phyloP scores from a whole-genome alignment of 2,329 filamentous ascomycete species.

The Sphaerulina populicola region DNA sequence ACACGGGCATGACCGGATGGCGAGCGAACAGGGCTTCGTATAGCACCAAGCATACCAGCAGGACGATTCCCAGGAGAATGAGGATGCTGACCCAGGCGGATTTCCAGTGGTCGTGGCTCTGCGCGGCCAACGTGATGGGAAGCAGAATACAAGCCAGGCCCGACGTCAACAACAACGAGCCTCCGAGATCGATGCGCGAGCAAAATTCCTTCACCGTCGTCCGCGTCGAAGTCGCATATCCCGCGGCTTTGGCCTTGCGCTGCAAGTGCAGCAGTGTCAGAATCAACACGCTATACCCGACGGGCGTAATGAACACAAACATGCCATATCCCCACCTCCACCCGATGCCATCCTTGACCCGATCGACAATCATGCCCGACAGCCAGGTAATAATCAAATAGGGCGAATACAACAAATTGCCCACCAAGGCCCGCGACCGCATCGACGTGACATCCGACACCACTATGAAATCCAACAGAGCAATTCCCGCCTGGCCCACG shows the following conservation, averaged over 20 bases:
- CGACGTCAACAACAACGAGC: constrained; percentile 41
- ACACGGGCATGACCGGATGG: constrained; percentile 41
- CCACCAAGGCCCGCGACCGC: constrained; percentile 36
- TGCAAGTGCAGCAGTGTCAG: constrained; percentile 35
- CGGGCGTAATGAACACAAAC: constrained; percentile 39
- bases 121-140: constrained; percentile 42
- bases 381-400: constrained; percentile 38
- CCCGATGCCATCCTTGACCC: constrained; percentile 35
- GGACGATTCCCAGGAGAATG: constrained; percentile 38
- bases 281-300: constrained; percentile 33
- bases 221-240: constrained; percentile 25
- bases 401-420: constrained; percentile 35
- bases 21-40: constrained; percentile 43
- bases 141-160: constrained; percentile 45
- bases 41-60: constrained; percentile 39
- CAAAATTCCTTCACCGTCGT: constrained; percentile 32
- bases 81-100: constrained; percentile 42
- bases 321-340: constrained; percentile 43
- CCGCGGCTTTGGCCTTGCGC: constrained; percentile 28
- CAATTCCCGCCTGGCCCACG: constrained; percentile 35
- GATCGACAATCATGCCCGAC: constrained; percentile 37
- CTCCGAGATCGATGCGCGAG: constrained; percentile 31
- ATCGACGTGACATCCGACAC: constrained; percentile 39
- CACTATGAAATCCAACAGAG: constrained; percentile 38
- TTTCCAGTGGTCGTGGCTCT: constrained; percentile 35